Evolutionary conservation across 1,284 basidiomycete species (phyloP).

Genomic region (Ganoderma lingzhi): DNA sequence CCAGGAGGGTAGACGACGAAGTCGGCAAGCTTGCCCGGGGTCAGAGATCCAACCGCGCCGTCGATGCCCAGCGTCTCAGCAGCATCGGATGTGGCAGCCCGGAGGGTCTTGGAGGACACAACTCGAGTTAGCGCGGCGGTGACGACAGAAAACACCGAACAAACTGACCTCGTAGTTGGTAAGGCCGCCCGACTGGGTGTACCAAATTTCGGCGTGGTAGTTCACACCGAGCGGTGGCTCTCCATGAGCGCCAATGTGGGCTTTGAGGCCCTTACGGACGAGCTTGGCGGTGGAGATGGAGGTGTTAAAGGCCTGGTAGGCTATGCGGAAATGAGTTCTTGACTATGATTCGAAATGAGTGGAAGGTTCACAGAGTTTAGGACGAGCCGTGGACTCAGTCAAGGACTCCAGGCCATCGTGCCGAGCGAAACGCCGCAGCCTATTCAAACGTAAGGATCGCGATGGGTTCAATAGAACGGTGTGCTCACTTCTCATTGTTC

Average conservation of each 20-base stretch:
- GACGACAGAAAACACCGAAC: not conserved
- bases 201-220: conserved; percentile 77
- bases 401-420: conserved; percentile 71
- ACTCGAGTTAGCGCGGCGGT: not conserved
- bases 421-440: conserved; percentile 66
- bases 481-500: conserved; percentile 66
- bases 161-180: conserved; percentile 55
- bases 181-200: conserved; percentile 64
- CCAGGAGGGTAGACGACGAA: conserved; percentile 67
- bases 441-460: conserved; percentile 35
- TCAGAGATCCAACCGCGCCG: conserved; percentile 66
- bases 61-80: conserved; percentile 71
- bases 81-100: conserved; percentile 69
- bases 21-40: conserved; percentile 72
- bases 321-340: conserved; percentile 44
- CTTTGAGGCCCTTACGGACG: conserved; percentile 65
- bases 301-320: conserved; percentile 71
- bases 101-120: conserved; percentile 56
- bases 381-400: conserved; percentile 67
- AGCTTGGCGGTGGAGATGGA: conserved; percentile 72
- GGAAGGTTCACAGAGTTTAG: conserved; percentile 58
- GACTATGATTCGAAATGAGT: not conserved
- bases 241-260: conserved; percentile 80
- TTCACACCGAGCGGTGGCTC: conserved; percentile 77
- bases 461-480: not conserved